Base-by-base conservation (phyloP, 768 basidiomycete genomes). In the Udeniomyces megalosporus region DNA sequence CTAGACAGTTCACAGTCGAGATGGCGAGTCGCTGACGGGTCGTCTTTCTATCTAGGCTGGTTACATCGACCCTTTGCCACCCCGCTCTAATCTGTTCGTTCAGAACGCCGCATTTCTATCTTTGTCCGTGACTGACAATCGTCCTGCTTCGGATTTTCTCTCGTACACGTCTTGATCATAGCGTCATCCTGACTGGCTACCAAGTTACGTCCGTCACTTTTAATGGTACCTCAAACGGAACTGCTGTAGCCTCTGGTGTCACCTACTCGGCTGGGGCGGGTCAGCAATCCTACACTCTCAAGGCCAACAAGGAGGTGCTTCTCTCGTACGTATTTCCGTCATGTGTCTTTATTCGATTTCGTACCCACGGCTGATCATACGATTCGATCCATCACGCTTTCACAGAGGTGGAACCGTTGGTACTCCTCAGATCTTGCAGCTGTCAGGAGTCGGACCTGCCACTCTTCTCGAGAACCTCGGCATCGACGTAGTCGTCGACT, bases 31-130 rank as follows among this genome's bases (percentile, higher is more conserved):
- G 17, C 17, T 42, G 10, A 42, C 38, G 38, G 10, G 38, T 8
- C 38, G 8, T 42, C 38, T 8, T 42, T 17, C 38, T 42, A 17
- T 42, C 38, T 17, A 42, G 38, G 78, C 81, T 0, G 79, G 76
- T 3, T 84, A 84, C 75, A 80, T 83, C 70, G 84, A 84, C 71
- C 76, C 80, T 4, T 76, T 84, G 1, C 80, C 82, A 0, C 78
- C 81, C 24, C 79, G 83, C 48, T 61, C 77, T 59, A 85, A 85
- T 68, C 77, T 85, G 54, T 56, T 42, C 17, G 54, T 56, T 45
- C 7, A n/a, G n/a, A n/a, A n/a, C n/a, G n/a, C n/a, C n/a, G n/a
- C n/a, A 26, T 42, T 28, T 10, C 14, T 26, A 5, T 15, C 44
- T 8, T 44, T 29, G 8, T 10, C 1, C 12, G 4, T 22, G 0